Evolutionary conservation across 108 stramenopile genomes (phyloP), one percentile per base, ranked within the genome.

Genomic region (Fistulifera solaris): DNA sequence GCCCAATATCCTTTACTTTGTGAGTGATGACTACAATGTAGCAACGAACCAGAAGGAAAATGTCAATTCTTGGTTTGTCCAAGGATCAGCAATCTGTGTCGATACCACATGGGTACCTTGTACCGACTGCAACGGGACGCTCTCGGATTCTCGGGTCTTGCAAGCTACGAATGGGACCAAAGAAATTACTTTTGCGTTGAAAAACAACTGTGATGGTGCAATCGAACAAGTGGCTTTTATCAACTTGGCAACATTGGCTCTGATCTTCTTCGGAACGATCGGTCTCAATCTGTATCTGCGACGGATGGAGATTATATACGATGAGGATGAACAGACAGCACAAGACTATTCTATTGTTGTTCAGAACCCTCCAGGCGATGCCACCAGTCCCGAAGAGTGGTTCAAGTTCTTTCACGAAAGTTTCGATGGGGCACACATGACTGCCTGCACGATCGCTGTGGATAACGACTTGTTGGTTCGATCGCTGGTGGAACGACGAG

Each of bases 271-370:
- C 0, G 58, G 68, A 2, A 66, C 72, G 7, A 17, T 72, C 1
- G 17, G 62, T 13, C 46, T 78, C 39, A 75, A 58, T 18, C 42
- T 42, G 27, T 86, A 77, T 56, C 62, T 80, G 44, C 50, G 44
- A 16, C 57, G 56, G 17, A 57, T 74, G 64, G 86, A 83, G 58
- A 61, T 80, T 43, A 28, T 45, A 11, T 83, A 81, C 42, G 93
- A 94, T 39, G 89, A 86, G 60, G 84, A 88, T 27, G 84, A 83
- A 52, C 89, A 93, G 48, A 95, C 94, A 7, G 85, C 90, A 8
- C 87, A 92, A 54, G 94, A 95, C 74, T 95, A 95, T 69, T 83
- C 85, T 15, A 72, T 95, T 55, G 68, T 72, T 40, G 66, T 95
- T 17, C 48, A 28, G 10, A 91, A 95, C 65, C 94, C 94, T 38